These are phyloP conservation scores for Niebla homalea DNA, from an alignment of 495 filamentous ascomycete species.

Conservation along the genomic window DNA sequence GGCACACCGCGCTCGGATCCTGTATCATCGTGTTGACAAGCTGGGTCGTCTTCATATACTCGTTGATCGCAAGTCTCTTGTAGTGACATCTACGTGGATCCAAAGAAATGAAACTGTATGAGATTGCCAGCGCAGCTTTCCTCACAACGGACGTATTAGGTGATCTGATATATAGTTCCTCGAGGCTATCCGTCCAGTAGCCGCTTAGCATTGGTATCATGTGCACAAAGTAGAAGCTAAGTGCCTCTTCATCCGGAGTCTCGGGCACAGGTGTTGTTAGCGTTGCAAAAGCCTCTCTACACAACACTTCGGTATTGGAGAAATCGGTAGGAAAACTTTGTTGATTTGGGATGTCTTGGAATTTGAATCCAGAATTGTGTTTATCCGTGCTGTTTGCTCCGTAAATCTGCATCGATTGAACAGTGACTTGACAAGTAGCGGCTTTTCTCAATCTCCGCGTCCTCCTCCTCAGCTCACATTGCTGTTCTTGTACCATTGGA, in stretches of 20 bases:
- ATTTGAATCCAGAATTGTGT: too few relatives aligned
- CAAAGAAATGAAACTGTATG: constrained; percentile 1
- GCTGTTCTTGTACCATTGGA: too few relatives aligned
- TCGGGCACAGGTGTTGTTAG: too few relatives aligned
- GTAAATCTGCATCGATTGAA: too few relatives aligned
- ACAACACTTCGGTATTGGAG: too few relatives aligned
- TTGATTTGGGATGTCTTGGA: too few relatives aligned
- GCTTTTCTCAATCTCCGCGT: too few relatives aligned
- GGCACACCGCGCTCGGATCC: not conserved
- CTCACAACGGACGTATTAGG: not conserved
- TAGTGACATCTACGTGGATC: not conserved
- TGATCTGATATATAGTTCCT: not conserved
- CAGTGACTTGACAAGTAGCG: too few relatives aligned
- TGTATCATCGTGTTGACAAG: not conserved
- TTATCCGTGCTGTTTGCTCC: too few relatives aligned
- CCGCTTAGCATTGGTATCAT: not conserved
- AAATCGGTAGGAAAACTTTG: too few relatives aligned
- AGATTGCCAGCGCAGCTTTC: not conserved
- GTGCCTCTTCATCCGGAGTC: not conserved
- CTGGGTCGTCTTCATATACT: not conserved
- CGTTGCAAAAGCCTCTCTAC: too few relatives aligned
- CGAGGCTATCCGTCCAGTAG: not conserved
- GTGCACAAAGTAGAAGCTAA: not conserved
- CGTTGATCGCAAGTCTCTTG: not conserved
- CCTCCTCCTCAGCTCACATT: too few relatives aligned